Base-by-base conservation (phyloP, 1,139 yeast genomes). In the Kurtzmaniella quercitrusa region DNA sequence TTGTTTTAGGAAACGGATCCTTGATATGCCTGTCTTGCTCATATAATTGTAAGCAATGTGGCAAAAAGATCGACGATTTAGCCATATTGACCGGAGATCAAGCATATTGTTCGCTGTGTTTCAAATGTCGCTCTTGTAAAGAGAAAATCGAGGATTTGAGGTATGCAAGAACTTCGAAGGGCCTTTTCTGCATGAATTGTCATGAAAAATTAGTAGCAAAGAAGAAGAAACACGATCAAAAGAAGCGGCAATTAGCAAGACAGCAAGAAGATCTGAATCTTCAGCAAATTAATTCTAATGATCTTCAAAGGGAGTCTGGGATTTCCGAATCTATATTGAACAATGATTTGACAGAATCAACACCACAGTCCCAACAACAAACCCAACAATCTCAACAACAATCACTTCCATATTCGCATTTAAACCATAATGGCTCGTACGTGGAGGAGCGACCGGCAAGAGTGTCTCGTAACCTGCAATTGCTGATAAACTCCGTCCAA, bases 71-170 rank as follows among this genome's bases (percentile, higher is more conserved):
- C 49, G 96, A 88, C 57, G 97, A 93, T 60, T 72, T 91, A 67
- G 98, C 98, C n/a, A 91, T 93, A 33, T 74, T 91, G 39, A 89
- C 98, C 1, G 96, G 97, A 18, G 95, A 85, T 54, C 95, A 88
- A 58, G 97, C 98, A 3, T 93, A 88, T 59, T 94, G 98, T 62
- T 82, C 96, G 5, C 76, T 77, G 41, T 93, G 98, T 65, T 93
- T 93, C 66, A 82, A 84, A 53, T 93, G 98, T 62, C 81, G 95
- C 42, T 84, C 88, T 50, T 93, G 98, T 67, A 86, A 86, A 57
- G 80, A 80, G 50, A 84, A 85, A 51, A 93, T 93, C 48, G 95
- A 88, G 56, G 97, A 93, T 62, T 69, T 91, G 52, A 74, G 91
- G 49, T 94, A 93, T 57, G 98, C 98, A 19, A 75, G 96, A 57